Conservation (phyloP, 805 yeast species). For the Cyberlindnera euphorbiiphila region DNA sequence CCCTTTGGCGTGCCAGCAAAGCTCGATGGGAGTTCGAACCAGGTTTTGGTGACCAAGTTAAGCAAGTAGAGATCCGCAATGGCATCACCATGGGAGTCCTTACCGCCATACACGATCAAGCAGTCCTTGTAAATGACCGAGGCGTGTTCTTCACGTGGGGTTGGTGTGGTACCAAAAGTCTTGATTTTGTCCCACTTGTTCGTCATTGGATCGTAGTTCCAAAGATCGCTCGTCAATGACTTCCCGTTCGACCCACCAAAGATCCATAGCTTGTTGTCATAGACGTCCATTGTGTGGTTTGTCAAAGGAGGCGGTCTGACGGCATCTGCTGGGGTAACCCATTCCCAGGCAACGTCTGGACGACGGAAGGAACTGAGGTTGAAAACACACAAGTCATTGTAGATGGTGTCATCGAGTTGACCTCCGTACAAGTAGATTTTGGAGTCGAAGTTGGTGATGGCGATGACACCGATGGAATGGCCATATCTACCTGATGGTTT, state of each 20-base stretch:
- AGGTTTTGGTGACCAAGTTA: conserved; percentile 64
- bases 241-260: conserved; percentile 90
- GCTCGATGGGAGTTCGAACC: conserved; percentile 59
- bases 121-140: conserved; percentile 74
- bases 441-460: conserved; percentile 53
- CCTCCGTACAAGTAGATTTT: conserved; percentile 89
- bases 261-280: conserved; percentile 72
- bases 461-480: conserved; percentile 78
- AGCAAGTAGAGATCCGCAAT: conserved; percentile 67
- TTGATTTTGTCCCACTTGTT: conserved; percentile 69
- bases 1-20: conserved; percentile 60
- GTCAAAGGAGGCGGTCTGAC: conserved; percentile 78
- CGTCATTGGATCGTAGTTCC: conserved; percentile 68
- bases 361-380: conserved; percentile 84
- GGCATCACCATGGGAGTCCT: conserved; percentile 66
- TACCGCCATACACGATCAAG: conserved; percentile 88
- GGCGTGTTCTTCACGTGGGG: conserved; percentile 90
- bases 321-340: conserved; percentile 49
- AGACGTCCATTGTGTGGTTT: conserved; percentile 84
- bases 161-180: conserved; percentile 67
- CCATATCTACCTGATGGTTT: conserved; percentile 95
- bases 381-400: conserved; percentile 80
- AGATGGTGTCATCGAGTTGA: conserved; percentile 77
- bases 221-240: conserved; percentile 67
- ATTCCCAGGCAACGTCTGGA: conserved; percentile 82